These are phyloP conservation scores for Xerocomus potaroensis DNA, from an alignment of 768 basidiomycete species.

Conservation along the genomic window DNA sequence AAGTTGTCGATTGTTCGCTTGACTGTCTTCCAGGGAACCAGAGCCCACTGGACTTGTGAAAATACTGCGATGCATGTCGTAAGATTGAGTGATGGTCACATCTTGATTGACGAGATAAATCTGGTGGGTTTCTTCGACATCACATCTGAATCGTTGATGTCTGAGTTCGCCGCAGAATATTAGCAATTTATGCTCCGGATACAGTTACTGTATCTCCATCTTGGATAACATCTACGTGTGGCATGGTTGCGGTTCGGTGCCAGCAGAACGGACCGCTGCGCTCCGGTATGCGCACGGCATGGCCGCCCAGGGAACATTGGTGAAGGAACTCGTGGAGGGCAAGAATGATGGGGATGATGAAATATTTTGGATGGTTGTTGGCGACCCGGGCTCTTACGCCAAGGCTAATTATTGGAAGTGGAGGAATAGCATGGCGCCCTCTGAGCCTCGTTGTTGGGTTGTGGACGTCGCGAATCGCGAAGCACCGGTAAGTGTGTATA, in stretches of 20 bases:
- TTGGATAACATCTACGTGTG: slow-evolving; percentile 73
- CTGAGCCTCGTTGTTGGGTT: slow-evolving; percentile 57
- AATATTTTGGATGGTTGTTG: slow-evolving; percentile 85
- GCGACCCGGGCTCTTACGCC: slow-evolving; percentile 63
- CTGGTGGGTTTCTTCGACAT: slow-evolving; percentile 40
- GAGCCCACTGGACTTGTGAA: slow-evolving; percentile 71
- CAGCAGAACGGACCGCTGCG: slow-evolving; percentile 58
- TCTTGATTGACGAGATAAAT: slow-evolving; percentile 70
- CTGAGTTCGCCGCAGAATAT: slow-evolving; percentile 41
- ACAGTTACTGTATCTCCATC: slow-evolving; percentile 72
- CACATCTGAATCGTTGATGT: slow-evolving; percentile 1
- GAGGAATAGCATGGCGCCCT: slow-evolving; percentile 40
- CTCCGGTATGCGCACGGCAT: slow-evolving; percentile 54
- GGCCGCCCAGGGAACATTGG: slow-evolving; percentile 31
- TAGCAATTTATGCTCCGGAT: slow-evolving; percentile 77
- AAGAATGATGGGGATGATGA: slow-evolving; percentile 60
- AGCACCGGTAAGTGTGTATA: slow-evolving; percentile 38
- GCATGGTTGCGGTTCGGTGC: slow-evolving; percentile 69
- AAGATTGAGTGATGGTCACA: slow-evolving; percentile 44
- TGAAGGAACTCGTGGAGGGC: slow-evolving; percentile 62
- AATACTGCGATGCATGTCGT: slow-evolving; percentile 82
- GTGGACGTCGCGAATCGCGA: slow-evolving; percentile 39
- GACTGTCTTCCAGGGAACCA: slow-evolving; percentile 47
- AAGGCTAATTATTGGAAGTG: slow-evolving; percentile 83
- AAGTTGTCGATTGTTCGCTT: neutral